Conservation (phyloP, 2,329 filamentous ascomycete genomes). For the Rhinocladiella similis region DNA sequence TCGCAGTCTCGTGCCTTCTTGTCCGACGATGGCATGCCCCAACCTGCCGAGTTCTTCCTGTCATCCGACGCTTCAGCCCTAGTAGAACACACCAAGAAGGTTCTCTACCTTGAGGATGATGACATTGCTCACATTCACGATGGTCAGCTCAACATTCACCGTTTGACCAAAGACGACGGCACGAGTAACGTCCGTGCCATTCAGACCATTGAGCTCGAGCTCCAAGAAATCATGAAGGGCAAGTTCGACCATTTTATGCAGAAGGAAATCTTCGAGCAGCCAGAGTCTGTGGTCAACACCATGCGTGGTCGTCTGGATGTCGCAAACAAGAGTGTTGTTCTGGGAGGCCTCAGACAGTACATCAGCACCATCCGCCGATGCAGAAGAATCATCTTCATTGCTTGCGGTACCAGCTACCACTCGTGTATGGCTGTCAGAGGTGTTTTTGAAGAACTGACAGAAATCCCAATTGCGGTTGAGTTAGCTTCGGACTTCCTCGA, state of each 20-base stretch:
- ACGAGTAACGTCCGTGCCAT: conserved; percentile 96
- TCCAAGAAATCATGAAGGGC: conserved; percentile 99
- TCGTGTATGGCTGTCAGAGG: conserved; percentile 99
- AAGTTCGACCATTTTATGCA: conserved; percentile 99
- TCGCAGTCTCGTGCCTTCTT: conserved; percentile 98
- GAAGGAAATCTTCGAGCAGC: conserved; percentile 99
- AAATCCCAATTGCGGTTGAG: conserved; percentile 97
- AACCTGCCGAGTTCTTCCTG: conserved; percentile 98
- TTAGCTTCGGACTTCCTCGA: conserved; percentile 98
- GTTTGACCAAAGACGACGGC: conserved; percentile 93
- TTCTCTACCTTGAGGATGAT: conserved; percentile 98
- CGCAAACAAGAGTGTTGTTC: conserved; percentile 89
- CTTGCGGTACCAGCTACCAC: conserved; percentile 97
- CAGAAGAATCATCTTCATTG: conserved; percentile 97
- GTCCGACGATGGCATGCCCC: conserved; percentile 95
- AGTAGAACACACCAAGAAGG: conserved; percentile 99
- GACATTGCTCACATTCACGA: conserved; percentile 99
- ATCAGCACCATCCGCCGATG: conserved; percentile 95
- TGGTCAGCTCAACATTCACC: conserved; percentile 97
- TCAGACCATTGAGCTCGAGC: conserved; percentile 96
- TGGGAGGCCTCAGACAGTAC: conserved; percentile 94
- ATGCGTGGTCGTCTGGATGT: conserved; percentile 98
- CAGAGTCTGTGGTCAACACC: conserved; percentile 98
- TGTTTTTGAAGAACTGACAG: conserved; percentile 94
- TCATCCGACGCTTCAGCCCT: conserved; percentile 98